Evolutionary conservation across 495 filamentous ascomycete genomes (phyloP).

Genomic region (Penicillium subrubescens): DNA sequence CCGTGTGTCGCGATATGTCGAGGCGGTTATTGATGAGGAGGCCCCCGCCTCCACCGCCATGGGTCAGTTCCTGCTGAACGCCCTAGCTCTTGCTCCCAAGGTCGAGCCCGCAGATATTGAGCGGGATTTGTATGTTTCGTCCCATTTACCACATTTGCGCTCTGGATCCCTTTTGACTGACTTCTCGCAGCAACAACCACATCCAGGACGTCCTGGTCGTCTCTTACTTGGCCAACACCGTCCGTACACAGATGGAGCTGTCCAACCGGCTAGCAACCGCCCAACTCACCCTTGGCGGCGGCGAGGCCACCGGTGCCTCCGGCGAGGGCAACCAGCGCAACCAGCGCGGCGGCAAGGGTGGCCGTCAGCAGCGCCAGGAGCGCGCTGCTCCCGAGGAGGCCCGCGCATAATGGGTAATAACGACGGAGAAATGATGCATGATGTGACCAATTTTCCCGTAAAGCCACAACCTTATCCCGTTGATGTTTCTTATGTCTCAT

Average conservation of each 20-base stretch:
- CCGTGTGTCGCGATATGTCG: slow-evolving; percentile 85
- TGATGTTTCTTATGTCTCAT: slow-evolving; percentile 29
- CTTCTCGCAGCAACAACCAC: slow-evolving; percentile 78
- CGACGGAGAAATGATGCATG: slow-evolving; percentile 30
- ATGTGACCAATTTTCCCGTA: slow-evolving; percentile 26
- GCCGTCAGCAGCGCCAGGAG: slow-evolving; percentile 49
- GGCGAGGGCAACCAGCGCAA: slow-evolving; percentile 41
- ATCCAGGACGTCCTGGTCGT: slow-evolving; percentile 98
- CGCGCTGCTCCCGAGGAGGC: slow-evolving; percentile 40
- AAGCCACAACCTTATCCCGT: slow-evolving; percentile 19
- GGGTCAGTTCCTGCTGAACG: slow-evolving; percentile 91
- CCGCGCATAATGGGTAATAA: slow-evolving; percentile 39
- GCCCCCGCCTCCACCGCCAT: slow-evolving; percentile 75
- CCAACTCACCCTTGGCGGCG: slow-evolving; percentile 65
- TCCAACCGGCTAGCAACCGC: slow-evolving; percentile 91
- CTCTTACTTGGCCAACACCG: slow-evolving; percentile 95
- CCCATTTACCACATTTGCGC: slow-evolving; percentile 7
- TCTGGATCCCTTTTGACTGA: slow-evolving; percentile 42
- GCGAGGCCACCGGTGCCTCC: slow-evolving; percentile 39
- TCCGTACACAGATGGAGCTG: slow-evolving; percentile 98
- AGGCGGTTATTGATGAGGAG: slow-evolving; percentile 74
- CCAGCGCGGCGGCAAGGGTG: slow-evolving; percentile 53
- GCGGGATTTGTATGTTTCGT: slow-evolving; percentile 75
- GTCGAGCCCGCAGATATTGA: slow-evolving; percentile 88
- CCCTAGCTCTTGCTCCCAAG: slow-evolving; percentile 89